Conservation (phyloP, 2,329 filamentous ascomycete species). For the Trichoderma lentiforme region DNA sequence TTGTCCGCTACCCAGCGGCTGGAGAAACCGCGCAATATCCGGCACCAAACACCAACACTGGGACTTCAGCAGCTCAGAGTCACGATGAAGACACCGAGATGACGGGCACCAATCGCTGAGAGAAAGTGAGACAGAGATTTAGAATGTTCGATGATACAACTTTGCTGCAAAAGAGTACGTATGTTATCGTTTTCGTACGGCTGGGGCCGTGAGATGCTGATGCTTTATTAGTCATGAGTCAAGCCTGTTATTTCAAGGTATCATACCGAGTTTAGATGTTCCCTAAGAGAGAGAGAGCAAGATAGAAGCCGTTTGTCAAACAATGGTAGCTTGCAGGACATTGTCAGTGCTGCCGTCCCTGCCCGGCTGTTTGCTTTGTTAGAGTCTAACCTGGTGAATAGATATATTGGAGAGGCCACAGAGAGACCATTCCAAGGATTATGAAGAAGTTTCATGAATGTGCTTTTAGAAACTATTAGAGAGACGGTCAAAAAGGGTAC, state of each 20-base stretch:
- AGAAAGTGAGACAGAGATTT: background rate
- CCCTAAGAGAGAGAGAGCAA: background rate
- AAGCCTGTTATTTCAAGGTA: background rate
- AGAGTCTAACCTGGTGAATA: background rate
- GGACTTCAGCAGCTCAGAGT: background rate
- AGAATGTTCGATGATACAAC: background rate
- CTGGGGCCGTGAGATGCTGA: background rate
- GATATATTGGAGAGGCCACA: background rate
- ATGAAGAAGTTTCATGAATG: background rate
- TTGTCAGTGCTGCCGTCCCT: background rate
- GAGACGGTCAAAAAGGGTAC: background rate
- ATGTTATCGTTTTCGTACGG: background rate
- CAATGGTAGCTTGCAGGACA: background rate
- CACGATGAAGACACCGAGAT: conserved; percentile 1
- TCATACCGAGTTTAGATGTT: background rate
- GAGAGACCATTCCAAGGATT: background rate
- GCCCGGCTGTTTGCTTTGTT: background rate
- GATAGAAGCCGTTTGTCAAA: background rate
- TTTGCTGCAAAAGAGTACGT: background rate
- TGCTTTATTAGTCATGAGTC: background rate
- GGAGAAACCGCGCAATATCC: background rate
- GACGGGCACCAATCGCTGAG: background rate
- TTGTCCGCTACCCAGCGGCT: background rate
- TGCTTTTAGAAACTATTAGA: background rate
- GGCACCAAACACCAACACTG: background rate